These are phyloP conservation scores for Cudoniella acicularis DNA, from an alignment of 495 filamentous ascomycete species.

Conservation along the genomic window DNA sequence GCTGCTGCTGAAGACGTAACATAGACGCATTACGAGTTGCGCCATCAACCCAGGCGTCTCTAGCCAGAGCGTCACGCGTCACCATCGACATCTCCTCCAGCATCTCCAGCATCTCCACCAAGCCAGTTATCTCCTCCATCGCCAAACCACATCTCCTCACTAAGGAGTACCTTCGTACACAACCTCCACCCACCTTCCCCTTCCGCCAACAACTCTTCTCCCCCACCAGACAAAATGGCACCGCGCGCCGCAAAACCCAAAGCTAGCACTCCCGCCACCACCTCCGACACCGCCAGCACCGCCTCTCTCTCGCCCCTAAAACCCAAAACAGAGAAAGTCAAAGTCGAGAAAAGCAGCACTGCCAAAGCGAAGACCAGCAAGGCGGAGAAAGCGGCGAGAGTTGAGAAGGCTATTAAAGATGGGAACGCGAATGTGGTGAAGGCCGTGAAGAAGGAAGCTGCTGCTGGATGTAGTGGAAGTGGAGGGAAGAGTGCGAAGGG, in stretches of 20 bases:
- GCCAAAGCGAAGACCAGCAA: background rate
- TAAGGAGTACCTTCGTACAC: background rate
- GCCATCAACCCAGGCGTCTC: background rate
- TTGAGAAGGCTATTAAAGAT: background rate
- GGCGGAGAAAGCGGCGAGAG: background rate
- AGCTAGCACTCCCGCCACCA: background rate
- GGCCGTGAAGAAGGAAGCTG: conserved; percentile 1
- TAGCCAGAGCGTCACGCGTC: background rate
- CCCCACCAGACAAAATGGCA: conserved; percentile 12
- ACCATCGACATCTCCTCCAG: background rate
- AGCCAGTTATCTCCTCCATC: background rate
- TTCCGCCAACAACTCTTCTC: background rate
- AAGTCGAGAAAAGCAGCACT: conserved; percentile 20
- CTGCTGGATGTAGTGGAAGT: no score
- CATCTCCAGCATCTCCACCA: no score
- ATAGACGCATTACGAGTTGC: no score
- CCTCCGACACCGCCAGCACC: background rate
- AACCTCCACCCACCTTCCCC: background rate
- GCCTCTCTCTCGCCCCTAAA: conserved; percentile 11
- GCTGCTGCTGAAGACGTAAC: no score
- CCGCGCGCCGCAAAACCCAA: conserved; percentile 15
- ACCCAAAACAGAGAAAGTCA: conserved; percentile 23
- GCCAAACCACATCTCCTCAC: background rate
- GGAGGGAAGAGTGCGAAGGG: background rate
- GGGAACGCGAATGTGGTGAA: conserved; percentile 8